Evolutionary conservation across 1,139 yeast species (phyloP), one percentile per base, ranked within the genome.

Genomic region (Candida buenavistaensis): DNA sequence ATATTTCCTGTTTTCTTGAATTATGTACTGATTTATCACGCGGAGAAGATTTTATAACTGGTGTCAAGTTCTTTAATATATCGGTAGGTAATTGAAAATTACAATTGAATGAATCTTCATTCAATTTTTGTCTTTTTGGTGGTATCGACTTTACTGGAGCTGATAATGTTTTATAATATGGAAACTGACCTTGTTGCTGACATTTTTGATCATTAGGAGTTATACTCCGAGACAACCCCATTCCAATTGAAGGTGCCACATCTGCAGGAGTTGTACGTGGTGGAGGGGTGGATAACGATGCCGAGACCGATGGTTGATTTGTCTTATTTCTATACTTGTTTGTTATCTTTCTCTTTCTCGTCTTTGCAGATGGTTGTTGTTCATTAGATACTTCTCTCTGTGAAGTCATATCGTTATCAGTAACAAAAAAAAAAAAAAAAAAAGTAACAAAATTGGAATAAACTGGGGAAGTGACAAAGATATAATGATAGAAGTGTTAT

Each of bases 51-150:
- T 35, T 39, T 24, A 40, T 44, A 11, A 47, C 32, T 1, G 57
- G 56, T 6, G 58, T 54, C 12, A 52, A 31, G 28, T 52, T 53
- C 33, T 43, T 45, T 10, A 51, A 31, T 4, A 53, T 46, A 27
- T 45, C 47, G 15, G 33, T 37, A 1, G 58, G 58, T 10, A 52
- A 33, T 32, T 39, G 43, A 25, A 51, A 50, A 19, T 31, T 38
- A n/a, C 40, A 21, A 23, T 43, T 35, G 9, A 35, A 33, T 5
- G 13, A 5, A 10, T 14, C 12, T 9, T 30, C 11, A 17, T 10
- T 28, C 3, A 26, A 11, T 13, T 24, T 25, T 26, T 12, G 35
- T 15, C 28, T n/a, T 8, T 30, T 25, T 7, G 23, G 33, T 5
- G 26, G 21, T 7, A 25, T 4, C 27, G 11, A 10, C 11, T 7